Evolutionary conservation across 306 rosid genomes (phyloP).

Genomic region (Comarum palustre): DNA sequence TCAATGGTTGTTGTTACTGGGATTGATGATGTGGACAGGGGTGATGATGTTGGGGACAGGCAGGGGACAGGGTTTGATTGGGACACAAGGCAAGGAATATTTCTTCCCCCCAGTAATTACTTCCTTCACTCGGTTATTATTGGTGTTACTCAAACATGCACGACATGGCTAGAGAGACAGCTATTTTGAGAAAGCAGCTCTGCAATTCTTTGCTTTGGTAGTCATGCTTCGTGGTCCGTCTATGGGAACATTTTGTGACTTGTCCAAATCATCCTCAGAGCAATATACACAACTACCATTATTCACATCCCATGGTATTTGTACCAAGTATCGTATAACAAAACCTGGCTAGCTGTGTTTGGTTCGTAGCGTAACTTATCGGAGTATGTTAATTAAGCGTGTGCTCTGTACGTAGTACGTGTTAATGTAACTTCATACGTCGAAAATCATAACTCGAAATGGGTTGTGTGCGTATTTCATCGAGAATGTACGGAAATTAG

Average conservation of each 20-base stretch:
- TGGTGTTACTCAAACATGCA: not conserved
- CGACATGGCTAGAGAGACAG: not conserved
- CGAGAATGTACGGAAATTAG: no score
- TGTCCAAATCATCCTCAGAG: not conserved
- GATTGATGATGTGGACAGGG: slow-evolving; percentile 43
- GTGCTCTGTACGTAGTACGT: no score
- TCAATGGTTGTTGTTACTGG: slow-evolving; percentile 17
- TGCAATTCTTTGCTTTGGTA: not conserved
- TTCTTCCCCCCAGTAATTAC: not conserved
- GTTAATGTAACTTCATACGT: no score
- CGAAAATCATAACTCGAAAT: no score
- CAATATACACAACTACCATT: not conserved
- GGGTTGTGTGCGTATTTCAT: no score
- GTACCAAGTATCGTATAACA: not conserved
- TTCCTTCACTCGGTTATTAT: not conserved
- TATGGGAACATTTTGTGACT: not conserved
- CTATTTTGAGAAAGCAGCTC: not conserved
- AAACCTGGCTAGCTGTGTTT: not conserved
- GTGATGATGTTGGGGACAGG: slow-evolving; percentile 46
- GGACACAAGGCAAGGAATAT: slow-evolving; percentile 17
- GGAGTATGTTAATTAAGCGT: no score
- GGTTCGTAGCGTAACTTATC: no score
- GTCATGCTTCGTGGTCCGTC: slow-evolving; percentile 2
- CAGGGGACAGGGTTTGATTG: slow-evolving; percentile 43
- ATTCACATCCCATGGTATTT: not conserved